Conservation (phyloP, 345 rosid genomes). For the Kandelia obovata region DNA sequence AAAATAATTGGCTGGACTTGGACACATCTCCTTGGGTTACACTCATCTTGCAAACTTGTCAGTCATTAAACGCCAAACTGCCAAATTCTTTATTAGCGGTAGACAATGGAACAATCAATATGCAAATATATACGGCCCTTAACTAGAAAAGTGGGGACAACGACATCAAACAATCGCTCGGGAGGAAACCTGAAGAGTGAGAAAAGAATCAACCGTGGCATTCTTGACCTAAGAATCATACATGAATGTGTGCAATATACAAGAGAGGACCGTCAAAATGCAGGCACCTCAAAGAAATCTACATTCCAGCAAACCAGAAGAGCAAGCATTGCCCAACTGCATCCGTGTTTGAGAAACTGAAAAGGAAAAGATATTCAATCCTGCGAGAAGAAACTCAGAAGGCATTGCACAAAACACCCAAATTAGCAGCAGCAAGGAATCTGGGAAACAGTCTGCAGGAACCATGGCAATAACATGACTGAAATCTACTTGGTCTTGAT, state of each 20-base stretch:
- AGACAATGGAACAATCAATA: too few species aligned
- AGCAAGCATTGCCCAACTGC: conserved; percentile 21
- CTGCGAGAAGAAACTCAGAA: conserved; percentile 21
- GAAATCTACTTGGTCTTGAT: neutral
- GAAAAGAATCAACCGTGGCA: conserved; percentile 25
- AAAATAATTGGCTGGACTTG: too few species aligned
- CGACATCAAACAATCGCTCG: too few species aligned
- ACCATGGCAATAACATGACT: neutral
- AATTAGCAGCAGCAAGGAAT: conserved; percentile 21
- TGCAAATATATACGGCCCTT: too few species aligned
- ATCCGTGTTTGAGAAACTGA: conserved; percentile 24
- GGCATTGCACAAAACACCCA: conserved; percentile 36
- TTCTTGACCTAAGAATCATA: conserved; percentile 23
- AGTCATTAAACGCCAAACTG: too few species aligned
- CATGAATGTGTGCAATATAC: conserved; percentile 36
- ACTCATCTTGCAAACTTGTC: too few species aligned
- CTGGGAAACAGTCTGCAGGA: conserved; percentile 4
- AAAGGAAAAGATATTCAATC: conserved; percentile 23
- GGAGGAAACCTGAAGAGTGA: neutral
- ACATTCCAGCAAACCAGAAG: conserved; percentile 30
- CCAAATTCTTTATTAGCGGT: too few species aligned
- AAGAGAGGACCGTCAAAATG: conserved; percentile 21
- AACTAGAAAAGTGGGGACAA: too few species aligned
- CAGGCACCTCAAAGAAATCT: conserved; percentile 17
- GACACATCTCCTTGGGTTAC: too few species aligned